phyloP scores from a whole-genome alignment of 1,284 basidiomycete genomes.

The Porphyrellus sp. region DNA sequence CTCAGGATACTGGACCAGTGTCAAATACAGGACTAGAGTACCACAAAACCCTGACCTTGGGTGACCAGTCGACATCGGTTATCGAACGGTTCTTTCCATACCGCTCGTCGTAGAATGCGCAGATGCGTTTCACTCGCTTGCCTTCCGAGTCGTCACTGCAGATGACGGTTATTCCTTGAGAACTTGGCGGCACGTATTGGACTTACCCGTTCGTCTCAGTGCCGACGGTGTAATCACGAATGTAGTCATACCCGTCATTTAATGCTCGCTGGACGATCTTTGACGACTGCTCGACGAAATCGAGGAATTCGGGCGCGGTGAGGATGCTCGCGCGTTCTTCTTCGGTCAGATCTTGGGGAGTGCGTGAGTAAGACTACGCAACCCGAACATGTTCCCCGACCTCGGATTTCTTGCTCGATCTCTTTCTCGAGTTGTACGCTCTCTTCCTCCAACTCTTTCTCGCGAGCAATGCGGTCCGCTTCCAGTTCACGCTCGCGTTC shows the following conservation, averaged over 20 bases:
- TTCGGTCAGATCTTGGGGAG: constrained; percentile 68
- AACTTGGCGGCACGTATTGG: neutral
- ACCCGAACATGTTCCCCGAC: constrained; percentile 36
- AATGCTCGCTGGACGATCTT: constrained; percentile 96
- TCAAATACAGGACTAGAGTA: constrained; percentile 6
- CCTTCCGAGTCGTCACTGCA: constrained; percentile 85
- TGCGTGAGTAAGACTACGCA: neutral
- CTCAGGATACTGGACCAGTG: constrained; percentile 78
- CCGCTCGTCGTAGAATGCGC: constrained; percentile 86
- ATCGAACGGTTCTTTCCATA: constrained; percentile 90
- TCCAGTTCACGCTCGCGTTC: constrained; percentile 64
- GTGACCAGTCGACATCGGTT: constrained; percentile 96
- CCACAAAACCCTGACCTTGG: constrained; percentile 58
- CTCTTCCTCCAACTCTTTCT: constrained; percentile 79
- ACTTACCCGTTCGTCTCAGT: constrained; percentile 72
- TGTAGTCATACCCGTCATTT: constrained; percentile 95
- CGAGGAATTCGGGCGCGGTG: constrained; percentile 82
- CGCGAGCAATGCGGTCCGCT: constrained; percentile 65
- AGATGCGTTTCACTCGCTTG: constrained; percentile 81
- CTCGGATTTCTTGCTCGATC: constrained; percentile 79
- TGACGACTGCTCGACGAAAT: constrained; percentile 93
- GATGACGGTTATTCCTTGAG: constrained; percentile 1
- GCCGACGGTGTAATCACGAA: constrained; percentile 89
- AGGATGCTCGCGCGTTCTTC: constrained; percentile 82
- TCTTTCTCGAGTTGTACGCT: constrained; percentile 75